Evolutionary conservation across 2,329 filamentous ascomycete species (phyloP).

Genomic region (Fusarium haematococcum): DNA sequence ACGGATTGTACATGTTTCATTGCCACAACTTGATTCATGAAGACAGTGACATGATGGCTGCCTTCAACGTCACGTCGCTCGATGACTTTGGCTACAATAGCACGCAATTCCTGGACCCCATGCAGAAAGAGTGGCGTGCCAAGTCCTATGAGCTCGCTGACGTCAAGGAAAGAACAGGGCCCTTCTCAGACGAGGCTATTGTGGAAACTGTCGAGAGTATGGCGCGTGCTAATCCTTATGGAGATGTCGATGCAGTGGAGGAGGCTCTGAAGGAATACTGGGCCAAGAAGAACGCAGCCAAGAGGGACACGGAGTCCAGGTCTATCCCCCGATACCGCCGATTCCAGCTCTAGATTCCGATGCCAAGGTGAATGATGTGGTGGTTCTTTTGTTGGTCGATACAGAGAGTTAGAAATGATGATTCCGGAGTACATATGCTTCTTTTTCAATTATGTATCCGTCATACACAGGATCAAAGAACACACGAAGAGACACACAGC

Average conservation of each 20-base stretch:
- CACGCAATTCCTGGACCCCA: conserved; percentile 17
- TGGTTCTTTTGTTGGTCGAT: not conserved
- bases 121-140: conserved; percentile 16
- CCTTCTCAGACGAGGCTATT: conserved; percentile 4
- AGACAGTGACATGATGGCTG: conserved; percentile 60
- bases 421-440: no score
- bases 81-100: conserved; percentile 52
- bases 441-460: no score
- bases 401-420: no score
- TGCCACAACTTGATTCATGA: conserved; percentile 61
- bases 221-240: conserved; percentile 10
- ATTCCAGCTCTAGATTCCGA: not conserved
- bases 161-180: conserved; percentile 1
- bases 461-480: no score
- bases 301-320: not conserved
- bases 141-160: not conserved
- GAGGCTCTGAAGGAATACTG: conserved; percentile 9
- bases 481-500: no score
- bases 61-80: conserved; percentile 57
- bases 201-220: not conserved
- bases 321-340: not conserved
- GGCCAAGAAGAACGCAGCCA: not conserved
- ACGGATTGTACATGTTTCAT: conserved; percentile 64
- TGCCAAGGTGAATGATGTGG: not conserved
- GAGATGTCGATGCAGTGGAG: conserved; percentile 4